These are phyloP conservation scores for Pichia sp. DNA, from an alignment of 1,139 yeast species.

Conservation along the genomic window DNA sequence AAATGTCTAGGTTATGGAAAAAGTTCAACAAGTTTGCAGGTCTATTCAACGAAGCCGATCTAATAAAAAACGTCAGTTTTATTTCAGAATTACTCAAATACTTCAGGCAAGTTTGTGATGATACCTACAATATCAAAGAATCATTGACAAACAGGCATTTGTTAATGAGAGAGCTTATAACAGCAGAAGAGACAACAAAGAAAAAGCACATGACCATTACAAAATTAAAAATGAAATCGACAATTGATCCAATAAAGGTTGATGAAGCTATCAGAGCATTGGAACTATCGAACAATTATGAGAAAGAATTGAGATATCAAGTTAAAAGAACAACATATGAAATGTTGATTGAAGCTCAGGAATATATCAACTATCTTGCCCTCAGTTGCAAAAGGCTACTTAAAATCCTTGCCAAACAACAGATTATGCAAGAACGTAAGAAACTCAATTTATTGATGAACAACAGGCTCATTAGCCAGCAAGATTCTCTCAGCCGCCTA, in stretches of 20 bases:
- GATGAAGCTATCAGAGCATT: slow-evolving; percentile 83
- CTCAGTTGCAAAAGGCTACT: slow-evolving; percentile 46
- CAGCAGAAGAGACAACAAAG: slow-evolving; percentile 72
- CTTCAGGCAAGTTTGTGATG: slow-evolving; percentile 58
- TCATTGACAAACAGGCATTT: slow-evolving; percentile 89
- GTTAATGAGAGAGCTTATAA: slow-evolving; percentile 79
- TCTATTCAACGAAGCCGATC: slow-evolving; percentile 70
- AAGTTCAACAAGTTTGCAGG: slow-evolving; percentile 67
- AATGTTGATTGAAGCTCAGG: slow-evolving; percentile 69
- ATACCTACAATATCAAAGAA: slow-evolving; percentile 85
- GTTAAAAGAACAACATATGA: slow-evolving; percentile 81
- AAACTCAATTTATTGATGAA: slow-evolving; percentile 68
- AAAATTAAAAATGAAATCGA: slow-evolving; percentile 67
- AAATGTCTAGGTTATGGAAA: slow-evolving; percentile 81
- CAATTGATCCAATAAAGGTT: slow-evolving; percentile 80
- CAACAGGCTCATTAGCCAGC: slow-evolving; percentile 65
- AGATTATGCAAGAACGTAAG: slow-evolving; percentile 84
- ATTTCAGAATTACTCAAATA: slow-evolving; percentile 79
- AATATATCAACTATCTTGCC: slow-evolving; percentile 55
- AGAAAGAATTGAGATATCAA: slow-evolving; percentile 69
- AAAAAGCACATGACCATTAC: slow-evolving; percentile 71
- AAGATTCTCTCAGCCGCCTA: slow-evolving; percentile 77
- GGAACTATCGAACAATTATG: slow-evolving; percentile 76
- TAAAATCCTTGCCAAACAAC: slow-evolving; percentile 59
- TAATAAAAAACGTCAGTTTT: slow-evolving; percentile 69